Base-by-base conservation (phyloP, 225 moss, liverwort and hornwort species). In the Sphagnum tenellum region DNA sequence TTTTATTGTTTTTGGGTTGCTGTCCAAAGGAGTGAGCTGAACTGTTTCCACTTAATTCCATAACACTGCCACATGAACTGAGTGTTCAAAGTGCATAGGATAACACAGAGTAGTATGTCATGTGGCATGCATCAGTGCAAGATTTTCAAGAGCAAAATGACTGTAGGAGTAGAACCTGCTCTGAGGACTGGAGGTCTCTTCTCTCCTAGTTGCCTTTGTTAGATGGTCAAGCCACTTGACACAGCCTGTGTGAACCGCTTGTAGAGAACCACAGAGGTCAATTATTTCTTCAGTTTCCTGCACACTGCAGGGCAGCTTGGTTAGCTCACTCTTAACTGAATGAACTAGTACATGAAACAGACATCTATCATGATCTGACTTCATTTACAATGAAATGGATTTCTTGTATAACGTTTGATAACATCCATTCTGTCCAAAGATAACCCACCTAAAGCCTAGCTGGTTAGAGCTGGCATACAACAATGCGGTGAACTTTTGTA, bases 281-380 rank as follows among this genome's bases (percentile, higher is more conserved):
- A 98, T 81, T 65, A 90, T 85, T 66, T 89, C 83, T 79, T 90
- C 90, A 9, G 90, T 86, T 76, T 93, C 93, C 89, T 98, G 90
- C 80, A 90, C 76, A 84, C 98, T 98, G 88, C 71, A 44, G 44
- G 29, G 13, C 64, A 72, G 4, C 44, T 59, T 63, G 13, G 45
- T 60, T 46, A 47, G 57, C 48, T 10, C n/a, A 58, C 11, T 4
- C 3, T 4, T 10, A 47, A 13, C 46, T 58, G 13, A 9, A 8
- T 57, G 47, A 66, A 55, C 29, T 7, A 29, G 29, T 62, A 62
- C 12, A 44, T 9, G 9, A 29, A 48, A 46, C 62, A 5, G 45
- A 5, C 62, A 62, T 5, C 4, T 48, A 5, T 59, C 7, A 54
- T 29, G 48, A 55, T 47, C 9, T 52, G 44, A 54, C 29, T 45